A percentile compares a stretch with the other conserved stretches of the same genome.
Conservation (phyloP, 2,329 filamentous ascomycete species). For the Tympanopsis confertula region DNA sequence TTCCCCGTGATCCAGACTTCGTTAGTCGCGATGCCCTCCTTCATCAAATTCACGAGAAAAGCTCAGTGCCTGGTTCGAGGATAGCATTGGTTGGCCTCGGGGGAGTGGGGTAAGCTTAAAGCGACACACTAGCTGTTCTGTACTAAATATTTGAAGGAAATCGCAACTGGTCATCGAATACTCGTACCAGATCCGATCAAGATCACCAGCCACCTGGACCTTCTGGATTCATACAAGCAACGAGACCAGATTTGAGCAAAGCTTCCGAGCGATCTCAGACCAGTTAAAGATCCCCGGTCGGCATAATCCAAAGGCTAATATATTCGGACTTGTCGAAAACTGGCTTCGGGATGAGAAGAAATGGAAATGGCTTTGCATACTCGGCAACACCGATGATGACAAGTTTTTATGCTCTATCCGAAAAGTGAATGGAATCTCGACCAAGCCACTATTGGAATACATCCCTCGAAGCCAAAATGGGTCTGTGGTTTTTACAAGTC, state of each 20-base stretch:
- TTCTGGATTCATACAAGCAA: slow-evolving; percentile 25
- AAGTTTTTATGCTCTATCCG: slow-evolving; percentile 5
- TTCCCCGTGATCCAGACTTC: slow-evolving; percentile 13
- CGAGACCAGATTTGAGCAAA: slow-evolving; percentile 17
- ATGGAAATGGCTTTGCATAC: slow-evolving; percentile 9
- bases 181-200: slow-evolving; percentile 12
- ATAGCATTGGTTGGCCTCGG: slow-evolving; percentile 7
- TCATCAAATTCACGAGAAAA: slow-evolving; percentile 14
- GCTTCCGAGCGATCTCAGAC: slow-evolving; percentile 19
- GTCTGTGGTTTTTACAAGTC: not conserved
- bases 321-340: slow-evolving; percentile 16
- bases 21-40: slow-evolving; percentile 11
- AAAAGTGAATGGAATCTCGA: not conserved
- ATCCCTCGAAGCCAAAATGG: slow-evolving; percentile 8
- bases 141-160: slow-evolving; percentile 8
- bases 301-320: slow-evolving; percentile 15
- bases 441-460: slow-evolving; percentile 2
- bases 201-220: slow-evolving; percentile 14
- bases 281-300: slow-evolving; percentile 14
- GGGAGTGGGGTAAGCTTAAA: slow-evolving; percentile 6
- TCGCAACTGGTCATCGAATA: slow-evolving; percentile 21
- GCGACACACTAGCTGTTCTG: not conserved
- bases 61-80: slow-evolving; percentile 6
- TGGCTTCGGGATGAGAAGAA: slow-evolving; percentile 12
- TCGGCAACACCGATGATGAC: slow-evolving; percentile 10